A percentile compares a stretch with the other conserved stretches of the same genome.
Evolutionary conservation across 1,284 basidiomycete species (phyloP).

Genomic region (Ustilago bromivora): DNA sequence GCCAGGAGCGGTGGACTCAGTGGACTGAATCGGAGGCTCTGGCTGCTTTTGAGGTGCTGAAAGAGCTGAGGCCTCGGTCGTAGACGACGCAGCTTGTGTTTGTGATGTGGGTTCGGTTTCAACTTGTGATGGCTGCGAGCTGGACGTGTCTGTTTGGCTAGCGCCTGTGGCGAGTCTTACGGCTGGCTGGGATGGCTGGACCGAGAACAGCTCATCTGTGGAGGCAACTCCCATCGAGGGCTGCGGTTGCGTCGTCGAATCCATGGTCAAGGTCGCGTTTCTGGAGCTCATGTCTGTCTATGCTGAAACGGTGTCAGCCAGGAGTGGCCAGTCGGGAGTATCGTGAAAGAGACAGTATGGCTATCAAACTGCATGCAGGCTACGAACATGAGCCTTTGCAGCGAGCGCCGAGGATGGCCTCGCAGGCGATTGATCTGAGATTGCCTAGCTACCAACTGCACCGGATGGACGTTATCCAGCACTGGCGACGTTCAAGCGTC

Average conservation of each 20-base stretch:
- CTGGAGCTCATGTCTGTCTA: neutral
- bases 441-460: neutral
- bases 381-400: neutral
- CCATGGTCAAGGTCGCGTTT: neutral
- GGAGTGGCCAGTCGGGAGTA: neutral
- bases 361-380: neutral
- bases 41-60: neutral
- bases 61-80: too few relatives aligned
- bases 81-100: neutral
- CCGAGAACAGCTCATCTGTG: neutral
- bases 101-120: neutral
- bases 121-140: neutral
- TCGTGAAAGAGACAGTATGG: neutral
- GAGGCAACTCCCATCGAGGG: neutral
- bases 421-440: neutral
- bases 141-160: too few relatives aligned
- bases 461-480: constrained; percentile 9
- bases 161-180: neutral
- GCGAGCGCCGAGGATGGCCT: neutral
- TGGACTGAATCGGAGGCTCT: neutral
- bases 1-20: neutral
- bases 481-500: neutral
- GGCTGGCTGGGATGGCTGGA: neutral
- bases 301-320: neutral
- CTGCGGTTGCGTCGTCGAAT: neutral